Conservation (phyloP, 768 basidiomycete species). For the Psilocybe azurescens region DNA sequence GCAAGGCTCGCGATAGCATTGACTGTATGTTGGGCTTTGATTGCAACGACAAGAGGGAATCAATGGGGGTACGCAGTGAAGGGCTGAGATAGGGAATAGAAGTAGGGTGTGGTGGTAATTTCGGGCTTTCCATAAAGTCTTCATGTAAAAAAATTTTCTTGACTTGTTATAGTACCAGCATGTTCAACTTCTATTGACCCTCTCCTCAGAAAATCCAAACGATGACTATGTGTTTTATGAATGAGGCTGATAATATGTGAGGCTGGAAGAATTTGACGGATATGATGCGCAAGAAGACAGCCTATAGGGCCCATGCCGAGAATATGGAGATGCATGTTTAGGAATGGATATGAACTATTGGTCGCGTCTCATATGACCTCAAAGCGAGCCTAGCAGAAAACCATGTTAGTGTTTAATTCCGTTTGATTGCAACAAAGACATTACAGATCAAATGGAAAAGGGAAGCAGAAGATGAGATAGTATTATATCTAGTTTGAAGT, state of each 20-base stretch:
- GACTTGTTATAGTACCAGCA: slow-evolving; percentile 47
- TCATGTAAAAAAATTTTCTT: slow-evolving; percentile 52
- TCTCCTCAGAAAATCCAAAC: slow-evolving; percentile 34
- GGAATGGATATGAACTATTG: neutral
- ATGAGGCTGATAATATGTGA: slow-evolving; percentile 70
- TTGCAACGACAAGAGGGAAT: slow-evolving; percentile 82
- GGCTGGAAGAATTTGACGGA: slow-evolving; percentile 62
- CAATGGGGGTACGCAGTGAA: slow-evolving; percentile 45
- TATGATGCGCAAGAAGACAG: slow-evolving; percentile 78
- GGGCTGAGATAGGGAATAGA: neutral
- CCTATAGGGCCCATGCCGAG: slow-evolving; percentile 87
- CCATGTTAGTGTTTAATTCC: neutral
- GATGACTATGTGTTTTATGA: slow-evolving; percentile 56
- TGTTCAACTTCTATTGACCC: slow-evolving; percentile 53
- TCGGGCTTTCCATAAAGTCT: slow-evolving; percentile 34
- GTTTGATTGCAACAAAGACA: neutral
- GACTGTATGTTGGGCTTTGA: slow-evolving; percentile 75
- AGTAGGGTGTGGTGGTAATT: neutral
- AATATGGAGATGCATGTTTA: slow-evolving; percentile 73
- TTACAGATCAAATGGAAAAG: neutral
- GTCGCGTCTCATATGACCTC: neutral
- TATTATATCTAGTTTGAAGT: too few species aligned
- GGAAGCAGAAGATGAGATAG: neutral
- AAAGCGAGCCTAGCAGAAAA: neutral
- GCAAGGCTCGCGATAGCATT: slow-evolving; percentile 61